phyloP scores from a whole-genome alignment of 164 flowering plant genomes.

The Piper betle region DNA sequence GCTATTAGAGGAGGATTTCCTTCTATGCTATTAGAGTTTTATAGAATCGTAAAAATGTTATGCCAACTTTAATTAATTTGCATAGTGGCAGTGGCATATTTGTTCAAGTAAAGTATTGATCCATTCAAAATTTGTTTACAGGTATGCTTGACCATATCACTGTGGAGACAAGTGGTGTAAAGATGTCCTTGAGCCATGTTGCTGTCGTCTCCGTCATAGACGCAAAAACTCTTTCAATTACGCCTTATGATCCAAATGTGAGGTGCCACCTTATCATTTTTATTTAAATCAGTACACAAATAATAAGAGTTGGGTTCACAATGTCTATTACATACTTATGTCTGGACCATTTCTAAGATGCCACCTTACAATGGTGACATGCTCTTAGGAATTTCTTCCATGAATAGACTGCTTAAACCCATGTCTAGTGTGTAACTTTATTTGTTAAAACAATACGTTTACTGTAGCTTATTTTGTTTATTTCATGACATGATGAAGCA shows the following conservation, averaged over 20 bases:
- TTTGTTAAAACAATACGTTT: no score
- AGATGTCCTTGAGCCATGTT: constrained; percentile 53
- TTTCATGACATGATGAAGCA: no score
- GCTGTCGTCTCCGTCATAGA: constrained; percentile 82
- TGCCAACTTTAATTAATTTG: no score
- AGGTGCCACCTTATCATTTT: constrained; percentile 7
- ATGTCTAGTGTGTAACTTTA: background rate
- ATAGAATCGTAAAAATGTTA: no score
- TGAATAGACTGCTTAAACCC: background rate
- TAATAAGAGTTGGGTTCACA: no score
- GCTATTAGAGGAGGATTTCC: no score
- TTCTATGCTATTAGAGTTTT: no score
- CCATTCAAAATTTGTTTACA: constrained; percentile 14
- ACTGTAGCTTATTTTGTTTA: no score
- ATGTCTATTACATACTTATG: no score
- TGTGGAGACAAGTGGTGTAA: constrained; percentile 59
- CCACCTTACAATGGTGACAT: no score
- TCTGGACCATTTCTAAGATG: no score
- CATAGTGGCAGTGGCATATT: no score
- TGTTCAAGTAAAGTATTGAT: background rate
- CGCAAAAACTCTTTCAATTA: constrained; percentile 65
- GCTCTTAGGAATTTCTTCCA: background rate
- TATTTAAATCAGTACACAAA: background rate
- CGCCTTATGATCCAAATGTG: constrained; percentile 88
- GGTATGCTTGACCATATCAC: constrained; percentile 97